phyloP scores from a whole-genome alignment of 2,329 filamentous ascomycete species.

The Exophiala lecanii-corni region DNA sequence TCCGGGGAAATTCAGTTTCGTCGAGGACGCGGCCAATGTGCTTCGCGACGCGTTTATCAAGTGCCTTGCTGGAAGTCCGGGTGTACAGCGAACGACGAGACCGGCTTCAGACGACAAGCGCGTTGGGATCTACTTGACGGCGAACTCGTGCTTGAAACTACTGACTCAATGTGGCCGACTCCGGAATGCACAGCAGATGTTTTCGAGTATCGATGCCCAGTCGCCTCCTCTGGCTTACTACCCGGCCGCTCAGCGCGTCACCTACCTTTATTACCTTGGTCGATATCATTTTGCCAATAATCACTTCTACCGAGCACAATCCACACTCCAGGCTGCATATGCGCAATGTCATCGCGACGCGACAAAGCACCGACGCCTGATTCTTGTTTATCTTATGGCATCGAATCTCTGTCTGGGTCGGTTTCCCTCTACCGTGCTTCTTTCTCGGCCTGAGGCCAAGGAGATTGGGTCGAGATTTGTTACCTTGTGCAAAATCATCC shows the following conservation, averaged over 20 bases:
- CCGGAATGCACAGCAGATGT: constrained; percentile 78
- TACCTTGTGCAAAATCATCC: constrained; percentile 68
- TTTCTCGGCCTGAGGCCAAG: constrained; percentile 65
- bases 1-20: constrained; percentile 69
- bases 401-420: constrained; percentile 79
- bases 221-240: constrained; percentile 78
- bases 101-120: constrained; percentile 77
- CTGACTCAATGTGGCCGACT: constrained; percentile 84
- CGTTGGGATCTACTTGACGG: constrained; percentile 82
- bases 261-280: constrained; percentile 90
- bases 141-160: constrained; percentile 83
- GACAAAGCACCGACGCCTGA: constrained; percentile 66
- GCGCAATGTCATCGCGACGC: constrained; percentile 61
- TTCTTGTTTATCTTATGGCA: constrained; percentile 78
- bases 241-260: constrained; percentile 80
- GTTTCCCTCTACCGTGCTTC: constrained; percentile 65
- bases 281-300: constrained; percentile 82
- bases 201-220: constrained; percentile 78
- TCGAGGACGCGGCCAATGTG: constrained; percentile 81
- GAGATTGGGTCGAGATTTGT: constrained; percentile 62
- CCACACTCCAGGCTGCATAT: constrained; percentile 75
- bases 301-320: constrained; percentile 72
- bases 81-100: constrained; percentile 27
- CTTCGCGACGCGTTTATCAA: constrained; percentile 88
- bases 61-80: constrained; percentile 64